phyloP scores from a whole-genome alignment of 2,329 filamentous ascomycete genomes.

The Arthrinium phaeospermum region DNA sequence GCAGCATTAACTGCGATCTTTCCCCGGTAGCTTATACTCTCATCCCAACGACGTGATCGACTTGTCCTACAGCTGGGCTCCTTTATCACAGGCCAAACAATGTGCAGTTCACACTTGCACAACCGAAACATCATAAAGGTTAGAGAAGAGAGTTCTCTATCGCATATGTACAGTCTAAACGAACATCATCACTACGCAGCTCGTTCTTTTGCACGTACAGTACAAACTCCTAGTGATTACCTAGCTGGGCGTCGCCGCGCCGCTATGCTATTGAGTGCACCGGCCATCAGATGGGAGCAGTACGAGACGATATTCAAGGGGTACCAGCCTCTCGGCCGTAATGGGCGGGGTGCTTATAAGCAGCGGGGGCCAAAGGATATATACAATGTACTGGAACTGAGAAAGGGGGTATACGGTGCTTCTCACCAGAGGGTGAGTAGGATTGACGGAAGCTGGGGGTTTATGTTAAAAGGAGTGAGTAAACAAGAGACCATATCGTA shows the following conservation, averaged over 20 bases:
- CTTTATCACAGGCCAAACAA: too few relatives aligned
- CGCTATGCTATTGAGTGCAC: slow-evolving; percentile 27
- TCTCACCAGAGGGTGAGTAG: too few relatives aligned
- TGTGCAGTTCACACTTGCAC: too few relatives aligned
- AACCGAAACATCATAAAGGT: too few relatives aligned
- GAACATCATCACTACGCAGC: background rate
- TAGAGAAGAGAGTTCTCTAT: background rate
- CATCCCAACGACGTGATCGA: too few relatives aligned
- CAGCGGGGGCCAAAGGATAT: slow-evolving; percentile 24
- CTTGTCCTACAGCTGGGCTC: too few relatives aligned
- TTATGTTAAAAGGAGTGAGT: background rate
- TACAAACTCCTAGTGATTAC: slow-evolving; percentile 77
- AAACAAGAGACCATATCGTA: too few relatives aligned
- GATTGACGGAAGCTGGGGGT: background rate
- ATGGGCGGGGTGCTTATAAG: slow-evolving; percentile 25
- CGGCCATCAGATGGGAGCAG: slow-evolving; percentile 24
- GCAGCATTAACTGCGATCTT: too few relatives aligned
- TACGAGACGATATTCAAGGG: slow-evolving; percentile 28
- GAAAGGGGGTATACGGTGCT: background rate
- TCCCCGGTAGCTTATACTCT: too few relatives aligned
- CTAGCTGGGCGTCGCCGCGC: slow-evolving; percentile 59
- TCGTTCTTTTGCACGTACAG: slow-evolving; percentile 28
- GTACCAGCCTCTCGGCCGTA: slow-evolving; percentile 25
- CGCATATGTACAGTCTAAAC: background rate
- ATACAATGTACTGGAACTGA: slow-evolving; percentile 23